Evolutionary conservation across 441 rosid species (phyloP).

Genomic region (Adansonia rubrostipa): DNA sequence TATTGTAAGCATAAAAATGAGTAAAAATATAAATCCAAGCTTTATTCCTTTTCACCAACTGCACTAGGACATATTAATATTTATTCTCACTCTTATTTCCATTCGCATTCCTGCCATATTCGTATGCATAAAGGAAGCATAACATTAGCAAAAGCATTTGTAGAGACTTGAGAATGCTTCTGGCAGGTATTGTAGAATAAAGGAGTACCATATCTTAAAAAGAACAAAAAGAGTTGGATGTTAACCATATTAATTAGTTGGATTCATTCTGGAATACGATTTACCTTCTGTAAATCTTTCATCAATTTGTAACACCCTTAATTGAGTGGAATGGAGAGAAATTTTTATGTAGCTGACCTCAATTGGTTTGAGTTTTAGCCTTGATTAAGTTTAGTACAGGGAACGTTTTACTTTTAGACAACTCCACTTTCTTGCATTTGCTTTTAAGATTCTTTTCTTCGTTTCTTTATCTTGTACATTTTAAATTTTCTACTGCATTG

Average conservation of each 20-base stretch:
- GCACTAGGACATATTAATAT: background rate
- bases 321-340: background rate
- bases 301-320: background rate
- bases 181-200: background rate
- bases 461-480: conserved; percentile 13
- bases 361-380: background rate
- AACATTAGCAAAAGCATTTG: background rate
- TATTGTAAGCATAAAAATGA: background rate
- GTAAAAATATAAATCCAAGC: background rate
- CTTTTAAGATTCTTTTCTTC: background rate
- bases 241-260: background rate
- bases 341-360: background rate
- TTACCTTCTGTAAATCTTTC: conserved; percentile 6
- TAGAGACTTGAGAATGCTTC: background rate
- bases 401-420: conserved; percentile 19
- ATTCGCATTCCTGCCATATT: background rate
- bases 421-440: background rate
- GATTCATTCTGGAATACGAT: conserved; percentile 4
- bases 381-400: background rate
- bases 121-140: background rate
- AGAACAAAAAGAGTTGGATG: background rate
- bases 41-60: background rate
- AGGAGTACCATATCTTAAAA: too few species aligned
- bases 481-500: background rate
- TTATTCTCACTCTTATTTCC: background rate